A percentile compares a stretch with the other conserved stretches of the same genome.
Conservation (phyloP, 2,329 filamentous ascomycete species). For the Pseudogymnoascus verrucosus region DNA sequence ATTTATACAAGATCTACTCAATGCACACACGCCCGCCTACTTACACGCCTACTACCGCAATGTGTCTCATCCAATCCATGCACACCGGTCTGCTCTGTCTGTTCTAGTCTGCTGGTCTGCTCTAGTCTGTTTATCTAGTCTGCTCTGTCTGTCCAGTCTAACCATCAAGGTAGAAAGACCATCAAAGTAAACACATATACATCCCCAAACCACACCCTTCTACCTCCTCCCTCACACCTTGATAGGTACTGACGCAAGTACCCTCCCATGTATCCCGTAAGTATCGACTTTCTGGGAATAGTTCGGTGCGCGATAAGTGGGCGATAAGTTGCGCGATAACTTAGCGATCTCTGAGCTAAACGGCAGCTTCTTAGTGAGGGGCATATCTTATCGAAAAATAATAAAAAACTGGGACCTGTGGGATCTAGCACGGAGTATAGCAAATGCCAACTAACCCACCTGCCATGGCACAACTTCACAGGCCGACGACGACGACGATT, state of each 20-base stretch:
- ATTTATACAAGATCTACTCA: not conserved
- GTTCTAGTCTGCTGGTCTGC: too few species aligned
- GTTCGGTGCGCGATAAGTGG: not conserved
- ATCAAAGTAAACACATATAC: too few species aligned
- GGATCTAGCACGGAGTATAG: too few species aligned
- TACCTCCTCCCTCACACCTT: not conserved
- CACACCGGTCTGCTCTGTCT: not conserved
- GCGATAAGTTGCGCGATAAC: not conserved
- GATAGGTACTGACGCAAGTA: constrained; percentile 1
- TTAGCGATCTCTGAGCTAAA: not conserved
- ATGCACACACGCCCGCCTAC: not conserved
- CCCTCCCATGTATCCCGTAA: not conserved
- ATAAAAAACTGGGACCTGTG: too few species aligned
- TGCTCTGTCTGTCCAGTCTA: not conserved
- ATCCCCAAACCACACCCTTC: not conserved
- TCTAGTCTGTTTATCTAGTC: too few species aligned
- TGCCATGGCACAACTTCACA: too few species aligned
- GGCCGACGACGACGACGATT: too few species aligned
- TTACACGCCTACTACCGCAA: not conserved
- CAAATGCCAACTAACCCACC: too few species aligned
- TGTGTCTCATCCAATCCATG: not conserved
- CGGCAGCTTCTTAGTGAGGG: not conserved
- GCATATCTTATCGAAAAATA: not conserved
- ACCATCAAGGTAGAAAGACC: not conserved
- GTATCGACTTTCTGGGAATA: not conserved